These are phyloP conservation scores for Fremontodendron californicum DNA, from an alignment of 345 rosid species.

Conservation along the genomic window DNA sequence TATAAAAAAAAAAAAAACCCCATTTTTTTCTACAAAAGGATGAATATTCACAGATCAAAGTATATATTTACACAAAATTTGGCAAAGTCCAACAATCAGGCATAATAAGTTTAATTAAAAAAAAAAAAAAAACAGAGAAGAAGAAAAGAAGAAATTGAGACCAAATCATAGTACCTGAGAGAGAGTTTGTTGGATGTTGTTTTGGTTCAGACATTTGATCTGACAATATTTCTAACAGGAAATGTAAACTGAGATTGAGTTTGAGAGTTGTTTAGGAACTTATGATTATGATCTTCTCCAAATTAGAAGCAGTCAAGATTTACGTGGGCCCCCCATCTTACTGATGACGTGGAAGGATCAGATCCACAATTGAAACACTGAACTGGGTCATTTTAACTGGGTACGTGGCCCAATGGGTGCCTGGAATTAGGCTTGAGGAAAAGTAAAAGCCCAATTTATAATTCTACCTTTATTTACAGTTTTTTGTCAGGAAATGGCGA, in stretches of 20 bases:
- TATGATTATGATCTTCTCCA: background rate
- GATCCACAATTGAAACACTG: background rate
- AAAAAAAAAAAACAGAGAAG: background rate
- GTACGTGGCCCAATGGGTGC: background rate
- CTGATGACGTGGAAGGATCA: background rate
- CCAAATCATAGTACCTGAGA: conserved; percentile 8
- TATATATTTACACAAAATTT: background rate
- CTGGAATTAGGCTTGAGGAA: background rate
- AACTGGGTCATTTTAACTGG: background rate
- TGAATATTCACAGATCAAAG: background rate
- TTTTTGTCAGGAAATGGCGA: no score
- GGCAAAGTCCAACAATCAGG: background rate
- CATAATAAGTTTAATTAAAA: background rate
- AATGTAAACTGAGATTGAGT: background rate
- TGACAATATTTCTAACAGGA: background rate
- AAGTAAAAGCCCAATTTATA: background rate
- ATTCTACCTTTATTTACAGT: background rate
- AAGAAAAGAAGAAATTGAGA: background rate
- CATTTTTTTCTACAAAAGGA: background rate
- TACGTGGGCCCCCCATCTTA: background rate
- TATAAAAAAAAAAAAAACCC: background rate
- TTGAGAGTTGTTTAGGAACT: background rate
- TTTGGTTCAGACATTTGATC: conserved; percentile 12
- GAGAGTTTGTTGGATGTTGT: background rate
- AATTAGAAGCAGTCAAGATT: background rate